phyloP scores from a whole-genome alignment of 2,329 filamentous ascomycete species.

The Botrytis medusae region DNA sequence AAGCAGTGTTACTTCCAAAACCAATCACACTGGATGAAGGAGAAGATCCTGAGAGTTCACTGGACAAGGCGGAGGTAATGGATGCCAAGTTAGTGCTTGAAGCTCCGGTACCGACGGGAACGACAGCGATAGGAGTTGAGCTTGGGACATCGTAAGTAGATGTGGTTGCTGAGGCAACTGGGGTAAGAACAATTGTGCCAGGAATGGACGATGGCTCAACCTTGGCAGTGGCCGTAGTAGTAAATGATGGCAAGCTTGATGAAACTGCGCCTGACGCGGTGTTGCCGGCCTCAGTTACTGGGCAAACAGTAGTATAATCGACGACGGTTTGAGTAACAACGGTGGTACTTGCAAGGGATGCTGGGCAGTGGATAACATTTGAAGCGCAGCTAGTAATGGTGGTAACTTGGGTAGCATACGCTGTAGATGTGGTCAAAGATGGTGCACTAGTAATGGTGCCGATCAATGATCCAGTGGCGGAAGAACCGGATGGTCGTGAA shows the following conservation, averaged over 20 bases:
- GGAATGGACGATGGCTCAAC: slow-evolving; percentile 1
- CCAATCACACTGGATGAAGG: not conserved
- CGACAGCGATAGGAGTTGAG: not conserved
- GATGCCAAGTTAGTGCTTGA: slow-evolving; percentile 7
- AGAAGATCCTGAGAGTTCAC: not conserved
- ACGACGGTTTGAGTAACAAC: slow-evolving; percentile 26
- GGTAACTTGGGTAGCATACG: slow-evolving; percentile 24
- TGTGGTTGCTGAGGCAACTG: not conserved
- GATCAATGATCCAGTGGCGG: not conserved
- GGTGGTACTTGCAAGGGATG: slow-evolving; percentile 15
- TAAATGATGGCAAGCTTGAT: not conserved
- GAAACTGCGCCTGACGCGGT: not conserved
- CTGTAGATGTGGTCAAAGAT: slow-evolving; percentile 27
- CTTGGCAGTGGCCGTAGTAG: not conserved
- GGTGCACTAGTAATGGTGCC: slow-evolving; percentile 24
- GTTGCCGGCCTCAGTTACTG: slow-evolving; percentile 16
- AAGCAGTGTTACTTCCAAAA: not conserved
- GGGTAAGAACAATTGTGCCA: slow-evolving; percentile 3
- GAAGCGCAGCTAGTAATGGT: slow-evolving; percentile 28
- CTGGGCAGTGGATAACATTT: slow-evolving; percentile 29
- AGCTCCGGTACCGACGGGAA: not conserved
- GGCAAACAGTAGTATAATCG: slow-evolving; percentile 29
- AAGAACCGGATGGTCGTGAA: not conserved
- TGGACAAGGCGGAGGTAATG: slow-evolving; percentile 6
- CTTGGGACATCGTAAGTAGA: not conserved